Base-by-base conservation (phyloP, 331 rosid species). In the Rosa hybrid region DNA sequence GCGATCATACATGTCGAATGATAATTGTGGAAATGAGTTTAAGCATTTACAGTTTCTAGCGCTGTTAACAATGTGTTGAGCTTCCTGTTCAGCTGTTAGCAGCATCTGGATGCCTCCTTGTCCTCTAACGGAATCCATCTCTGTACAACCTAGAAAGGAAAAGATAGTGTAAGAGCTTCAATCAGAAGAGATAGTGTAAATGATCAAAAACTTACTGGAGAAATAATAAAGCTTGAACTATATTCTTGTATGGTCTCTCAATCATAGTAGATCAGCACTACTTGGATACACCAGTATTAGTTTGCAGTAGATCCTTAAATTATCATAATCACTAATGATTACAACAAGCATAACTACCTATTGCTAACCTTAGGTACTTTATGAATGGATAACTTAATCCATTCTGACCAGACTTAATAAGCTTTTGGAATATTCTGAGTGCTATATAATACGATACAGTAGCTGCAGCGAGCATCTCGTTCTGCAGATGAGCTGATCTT, bases 31-130 rank as follows among this genome's bases (percentile, higher is more conserved):
- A 41, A 70, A 20, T 20, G 5, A 14, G 21, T 44, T 5, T 20
- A 68, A 4, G 71, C 27, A 71, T 39, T 71, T 86, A 91, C 98
- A 68, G 71, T 82, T 94, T 87, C 96, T 92, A 76, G 98, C 98
- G 21, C n/a, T 78, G 57, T 91, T 84, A 70, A 94, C 84, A 78
- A 90, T 85, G 12, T 86, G 89, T 79, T 93, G 98, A 38, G 94
- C 98, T 78, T 94, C 98, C 86, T 90, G 98, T 74, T 94, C 98
- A 56, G 94, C 96, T 12, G 90, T 87, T 71, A 94, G 83, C 53
- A 92, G 86, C 97, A 90, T 89, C 71, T 94, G 97, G 84, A 94
- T 94, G 81, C 97, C 91, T 38, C 98, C 95, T 85, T 91, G 96
- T 76, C 98, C 98, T 90, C 88, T 87, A 21, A 86, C 85, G 4